phyloP scores from a whole-genome alignment of 2,329 filamentous ascomycete genomes.

The Ciborinia camelliae region DNA sequence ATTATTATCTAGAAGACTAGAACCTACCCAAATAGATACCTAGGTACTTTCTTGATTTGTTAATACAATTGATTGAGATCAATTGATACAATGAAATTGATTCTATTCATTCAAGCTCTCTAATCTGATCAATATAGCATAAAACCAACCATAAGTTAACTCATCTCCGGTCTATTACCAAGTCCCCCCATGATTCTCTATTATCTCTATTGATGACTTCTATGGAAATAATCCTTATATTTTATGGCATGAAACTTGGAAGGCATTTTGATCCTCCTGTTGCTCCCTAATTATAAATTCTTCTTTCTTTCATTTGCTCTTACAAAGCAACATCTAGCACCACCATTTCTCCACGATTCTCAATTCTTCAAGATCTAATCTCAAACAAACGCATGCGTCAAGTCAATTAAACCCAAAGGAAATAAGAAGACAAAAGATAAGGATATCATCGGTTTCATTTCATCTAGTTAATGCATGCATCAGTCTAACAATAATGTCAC shows the following conservation, averaged over 20 bases:
- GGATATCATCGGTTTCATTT: background rate
- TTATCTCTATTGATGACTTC: background rate
- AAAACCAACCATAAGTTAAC: no score
- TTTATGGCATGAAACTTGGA: no score
- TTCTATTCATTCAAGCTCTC: background rate
- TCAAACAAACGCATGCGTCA: background rate
- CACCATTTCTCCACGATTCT: background rate
- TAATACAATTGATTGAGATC: no score
- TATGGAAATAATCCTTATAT: no score
- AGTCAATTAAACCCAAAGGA: background rate
- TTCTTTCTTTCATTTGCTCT: background rate
- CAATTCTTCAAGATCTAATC: background rate
- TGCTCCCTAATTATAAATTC: background rate
- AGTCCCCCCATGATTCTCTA: conserved; percentile 1
- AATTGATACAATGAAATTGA: background rate
- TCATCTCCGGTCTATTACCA: background rate
- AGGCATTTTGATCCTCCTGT: background rate
- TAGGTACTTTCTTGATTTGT: background rate
- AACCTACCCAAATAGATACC: no score
- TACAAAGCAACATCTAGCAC: background rate
- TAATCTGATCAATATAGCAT: background rate
- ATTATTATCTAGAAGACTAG: no score
- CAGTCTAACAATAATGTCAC: no score
- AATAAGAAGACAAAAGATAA: background rate
- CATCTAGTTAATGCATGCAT: background rate